Base-by-base conservation (phyloP, 2,329 filamentous ascomycete species). In the Paraphaeosphaeria minitans region DNA sequence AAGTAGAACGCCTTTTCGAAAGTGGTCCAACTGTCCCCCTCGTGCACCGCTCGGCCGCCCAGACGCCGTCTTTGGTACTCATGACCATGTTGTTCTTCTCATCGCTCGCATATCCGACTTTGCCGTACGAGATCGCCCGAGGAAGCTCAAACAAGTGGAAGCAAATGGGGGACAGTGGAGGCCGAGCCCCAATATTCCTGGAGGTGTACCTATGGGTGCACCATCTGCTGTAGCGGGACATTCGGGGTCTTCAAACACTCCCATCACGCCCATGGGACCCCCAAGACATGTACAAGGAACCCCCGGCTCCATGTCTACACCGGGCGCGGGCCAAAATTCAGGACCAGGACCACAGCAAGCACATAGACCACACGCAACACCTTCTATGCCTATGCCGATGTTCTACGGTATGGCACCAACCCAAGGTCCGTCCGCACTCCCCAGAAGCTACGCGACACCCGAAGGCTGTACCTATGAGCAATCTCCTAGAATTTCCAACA, bases 1-100 rank as follows among this genome's bases (percentile, higher is more conserved):
- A 43, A 14, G 8, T 53, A 96, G 92, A 61, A 87, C 96, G 82
- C 88, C 92, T 45, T 96, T 90, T 72, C 83, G 87, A 29, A 82
- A 85, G 61, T 97, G 92, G 91, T 87, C 87, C n/a, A 89, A 94
- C 69, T 96, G 93, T 70, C 91, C 92, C 41, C 95, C 95, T 4
- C 85, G 95, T 70, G 90, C 91, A 10, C 89, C 90, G 0, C 83
- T 97, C 45, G 92, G 92, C 19, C 88, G 85, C 60, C 79, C 89
- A 4, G 89, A 93, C 69, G 90, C 92, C 10, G 85, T 94, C 24
- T 96, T 94, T 69, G 95, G 93, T 41, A 92, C 92, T 0, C 92
- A 91, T 65, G 95, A 99, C 73, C 92, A 97, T 73, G 79, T 97
- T 4, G 84, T 96, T 46, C 83, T 98, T 4, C 80, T 98, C 1